Conservation (phyloP, 2,329 filamentous ascomycete species). For the Mariannaea elegans region DNA sequence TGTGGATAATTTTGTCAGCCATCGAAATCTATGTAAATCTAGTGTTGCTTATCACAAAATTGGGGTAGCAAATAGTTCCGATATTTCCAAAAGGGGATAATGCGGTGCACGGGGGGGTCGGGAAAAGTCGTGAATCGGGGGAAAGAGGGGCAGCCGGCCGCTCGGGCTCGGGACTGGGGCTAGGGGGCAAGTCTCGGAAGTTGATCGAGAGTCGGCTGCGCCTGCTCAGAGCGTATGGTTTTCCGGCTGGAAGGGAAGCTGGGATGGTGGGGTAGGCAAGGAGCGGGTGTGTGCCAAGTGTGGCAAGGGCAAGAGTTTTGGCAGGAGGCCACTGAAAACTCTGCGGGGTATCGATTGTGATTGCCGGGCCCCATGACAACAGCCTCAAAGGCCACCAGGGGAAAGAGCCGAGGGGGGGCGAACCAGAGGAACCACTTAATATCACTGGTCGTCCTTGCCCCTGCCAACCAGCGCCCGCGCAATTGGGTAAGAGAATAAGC, state of each 20-base stretch:
- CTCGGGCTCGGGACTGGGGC: constrained; percentile 27
- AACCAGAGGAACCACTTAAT: constrained; percentile 24
- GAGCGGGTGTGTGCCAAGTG: constrained; percentile 3
- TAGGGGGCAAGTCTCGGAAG: constrained; percentile 30
- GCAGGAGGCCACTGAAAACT: constrained; percentile 5
- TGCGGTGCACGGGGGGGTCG: constrained; percentile 27
- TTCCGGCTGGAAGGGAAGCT: constrained; percentile 18
- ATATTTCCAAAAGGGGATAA: constrained; percentile 23
- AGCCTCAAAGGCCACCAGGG: constrained; percentile 30
- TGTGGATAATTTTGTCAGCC: constrained; percentile 39
- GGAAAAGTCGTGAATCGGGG: constrained; percentile 35
- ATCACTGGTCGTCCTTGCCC: constrained; percentile 21
- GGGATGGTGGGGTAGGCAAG: constrained; percentile 16
- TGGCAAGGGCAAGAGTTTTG: background rate
- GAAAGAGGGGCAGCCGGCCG: constrained; percentile 34
- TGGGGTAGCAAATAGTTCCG: constrained; percentile 14
- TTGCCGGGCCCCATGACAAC: constrained; percentile 38
- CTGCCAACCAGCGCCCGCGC: constrained; percentile 40
- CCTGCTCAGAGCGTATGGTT: constrained; percentile 5
- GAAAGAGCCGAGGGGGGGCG: constrained; percentile 32
- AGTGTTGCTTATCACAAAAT: constrained; percentile 4
- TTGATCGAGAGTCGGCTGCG: constrained; percentile 28
- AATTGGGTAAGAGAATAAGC: constrained; percentile 44
- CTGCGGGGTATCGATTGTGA: constrained; percentile 41
- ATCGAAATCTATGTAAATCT: constrained; percentile 1